A percentile compares a stretch with the other conserved stretches of the same genome.
Conservation (phyloP, 192 early-diverging fungal species). For the Obelidium mucronatum region DNA sequence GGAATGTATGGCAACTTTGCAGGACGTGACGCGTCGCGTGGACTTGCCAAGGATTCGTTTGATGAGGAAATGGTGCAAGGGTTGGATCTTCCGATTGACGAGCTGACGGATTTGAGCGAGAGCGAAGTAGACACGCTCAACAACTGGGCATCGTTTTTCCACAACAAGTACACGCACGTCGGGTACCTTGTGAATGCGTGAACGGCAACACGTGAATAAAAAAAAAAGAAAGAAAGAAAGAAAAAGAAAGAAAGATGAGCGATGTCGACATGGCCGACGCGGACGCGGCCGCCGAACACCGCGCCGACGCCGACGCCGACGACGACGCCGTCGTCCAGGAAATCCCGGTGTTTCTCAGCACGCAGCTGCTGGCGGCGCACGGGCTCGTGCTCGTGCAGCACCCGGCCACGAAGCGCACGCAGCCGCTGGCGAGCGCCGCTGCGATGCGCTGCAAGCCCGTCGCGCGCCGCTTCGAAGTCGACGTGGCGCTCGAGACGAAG, state of each 20-base stretch:
- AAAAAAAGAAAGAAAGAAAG: no score
- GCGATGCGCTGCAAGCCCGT: conserved; percentile 84
- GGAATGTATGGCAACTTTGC: conserved; percentile 97
- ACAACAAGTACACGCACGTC: conserved; percentile 59
- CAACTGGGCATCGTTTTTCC: conserved; percentile 86
- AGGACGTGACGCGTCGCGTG: conserved; percentile 93
- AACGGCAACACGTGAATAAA: background rate
- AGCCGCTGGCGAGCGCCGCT: conserved; percentile 48
- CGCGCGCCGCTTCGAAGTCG: conserved; percentile 83
- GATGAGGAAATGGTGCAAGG: conserved; percentile 74
- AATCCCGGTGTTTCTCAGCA: conserved; percentile 82
- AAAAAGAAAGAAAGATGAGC: background rate
- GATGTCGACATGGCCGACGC: background rate
- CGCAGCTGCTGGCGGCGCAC: conserved; percentile 59
- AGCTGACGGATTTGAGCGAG: conserved; percentile 74
- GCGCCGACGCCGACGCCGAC: background rate
- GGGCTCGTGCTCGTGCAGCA: conserved; percentile 85
- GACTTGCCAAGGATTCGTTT: conserved; percentile 88
- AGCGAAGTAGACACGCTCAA: conserved; percentile 77
- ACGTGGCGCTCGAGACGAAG: conserved; percentile 79
- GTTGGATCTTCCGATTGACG: conserved; percentile 79
- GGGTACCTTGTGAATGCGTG: conserved; percentile 30
- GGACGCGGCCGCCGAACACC: background rate
- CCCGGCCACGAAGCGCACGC: conserved; percentile 57
- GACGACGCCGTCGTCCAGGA: conserved; percentile 55